phyloP scores from a whole-genome alignment of 345 rosid genomes.

The Ricinus communis region DNA sequence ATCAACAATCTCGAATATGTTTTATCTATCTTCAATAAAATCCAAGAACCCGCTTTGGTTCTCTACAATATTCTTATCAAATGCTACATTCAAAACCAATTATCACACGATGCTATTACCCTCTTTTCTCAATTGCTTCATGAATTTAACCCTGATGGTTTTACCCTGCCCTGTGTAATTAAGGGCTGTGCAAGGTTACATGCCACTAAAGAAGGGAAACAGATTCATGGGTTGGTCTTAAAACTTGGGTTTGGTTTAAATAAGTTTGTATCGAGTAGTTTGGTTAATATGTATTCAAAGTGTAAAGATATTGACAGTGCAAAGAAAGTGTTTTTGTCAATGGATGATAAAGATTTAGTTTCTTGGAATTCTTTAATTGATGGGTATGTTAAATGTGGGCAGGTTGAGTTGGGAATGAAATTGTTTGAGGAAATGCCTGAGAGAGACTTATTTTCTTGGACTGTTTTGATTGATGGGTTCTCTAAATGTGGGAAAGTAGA shows the following conservation, averaged over 20 bases:
- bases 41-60: constrained; percentile 30
- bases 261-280: constrained; percentile 46
- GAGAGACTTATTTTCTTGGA: constrained; percentile 43
- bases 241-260: constrained; percentile 38
- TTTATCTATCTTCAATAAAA: neutral
- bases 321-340: constrained; percentile 27
- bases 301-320: constrained; percentile 17
- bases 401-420: constrained; percentile 36
- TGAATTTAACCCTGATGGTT: constrained; percentile 25
- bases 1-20: too few species aligned
- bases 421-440: constrained; percentile 53
- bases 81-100: constrained; percentile 14
- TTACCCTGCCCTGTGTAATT: too few species aligned
- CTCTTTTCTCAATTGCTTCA: constrained; percentile 35
- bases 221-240: constrained; percentile 47
- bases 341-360: constrained; percentile 25
- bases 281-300: constrained; percentile 51
- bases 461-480: constrained; percentile 47
- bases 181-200: too few species aligned
- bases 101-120: constrained; percentile 20
- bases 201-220: too few species aligned
- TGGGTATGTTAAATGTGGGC: constrained; percentile 47
- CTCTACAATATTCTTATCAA: constrained; percentile 26
- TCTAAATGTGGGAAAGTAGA: constrained; percentile 30
- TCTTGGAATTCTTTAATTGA: too few species aligned